Base-by-base conservation (phyloP, 169 alveolate genomes). In the Plasmodium inui region DNA sequence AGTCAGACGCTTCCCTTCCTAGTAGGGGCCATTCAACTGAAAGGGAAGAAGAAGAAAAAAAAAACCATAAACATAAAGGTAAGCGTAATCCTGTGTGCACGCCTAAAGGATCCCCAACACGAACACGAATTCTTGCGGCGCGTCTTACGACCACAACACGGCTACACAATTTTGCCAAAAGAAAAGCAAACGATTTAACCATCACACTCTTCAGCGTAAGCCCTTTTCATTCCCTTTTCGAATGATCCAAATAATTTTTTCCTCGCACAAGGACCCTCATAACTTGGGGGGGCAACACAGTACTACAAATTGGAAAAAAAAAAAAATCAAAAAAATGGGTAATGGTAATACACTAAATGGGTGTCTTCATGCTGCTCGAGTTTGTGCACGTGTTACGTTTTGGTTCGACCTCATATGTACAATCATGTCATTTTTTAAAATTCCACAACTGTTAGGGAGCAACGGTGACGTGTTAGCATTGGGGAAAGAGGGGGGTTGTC, bases 191-290 rank as follows among this genome's bases (percentile, higher is more conserved):
- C 41, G 53, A 46, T n/a, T 41, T 73, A 85, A 85, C 93, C 46
- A 76, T 85, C 26, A 28, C 93, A 85, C 67, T 85, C 93, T 74
- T 85, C 93, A 19, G 93, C 93, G 57, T 85, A 85, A 32, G 93
- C 93, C 22, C 41, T 85, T 53, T 85, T 85, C 22, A 76, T 74
- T 22, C 79, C 93, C 44, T 9, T 74, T 19, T 53, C 79, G 44
- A 85, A 85, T 37, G 81, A 32, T 32, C 17, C 80, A 76, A 85
- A 85, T 74, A 26, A n/a, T 74, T 85, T 85, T 78, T 85, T 85
- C 80, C 34, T 73, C 30, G 93, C 79, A 44, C 93, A 85, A 30
- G 93, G 93, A 8, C 93, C 93, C 81, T 19, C 41, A 76, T 85
- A 85, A 85, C 57, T 41, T 22, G 28, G 46, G 41, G 93, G 93